phyloP scores from a whole-genome alignment of 2,329 filamentous ascomycete species.

The Cordyceps javanica region DNA sequence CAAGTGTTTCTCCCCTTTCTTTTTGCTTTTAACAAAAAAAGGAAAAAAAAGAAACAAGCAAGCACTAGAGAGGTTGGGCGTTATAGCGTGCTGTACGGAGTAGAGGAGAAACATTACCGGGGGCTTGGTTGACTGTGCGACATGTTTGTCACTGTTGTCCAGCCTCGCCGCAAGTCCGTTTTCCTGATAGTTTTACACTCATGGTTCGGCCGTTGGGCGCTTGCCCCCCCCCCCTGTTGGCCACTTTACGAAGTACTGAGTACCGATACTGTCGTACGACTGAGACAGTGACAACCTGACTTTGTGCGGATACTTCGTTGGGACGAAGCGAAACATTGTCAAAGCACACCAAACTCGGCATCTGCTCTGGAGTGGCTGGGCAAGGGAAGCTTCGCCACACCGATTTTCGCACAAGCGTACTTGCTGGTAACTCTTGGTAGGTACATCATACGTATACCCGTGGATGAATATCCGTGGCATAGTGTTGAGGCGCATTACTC shows the following conservation, averaged over 20 bases:
- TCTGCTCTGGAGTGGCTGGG: not conserved
- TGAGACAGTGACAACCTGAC: slow-evolving; percentile 8
- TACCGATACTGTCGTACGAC: not conserved
- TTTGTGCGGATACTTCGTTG: not conserved
- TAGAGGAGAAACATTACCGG: not conserved
- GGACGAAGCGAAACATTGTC: slow-evolving; percentile 6
- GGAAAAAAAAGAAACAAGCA: not conserved
- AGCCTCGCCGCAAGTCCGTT: not conserved
- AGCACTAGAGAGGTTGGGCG: not conserved
- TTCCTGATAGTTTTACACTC: not conserved
- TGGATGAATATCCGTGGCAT: not conserved
- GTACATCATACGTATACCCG: not conserved
- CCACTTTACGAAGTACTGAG: no score
- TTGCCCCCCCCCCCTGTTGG: no score
- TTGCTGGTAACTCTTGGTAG: no score
- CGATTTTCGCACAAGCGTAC: not conserved
- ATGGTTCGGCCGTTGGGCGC: not conserved
- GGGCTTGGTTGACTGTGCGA: not conserved
- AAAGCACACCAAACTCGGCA: slow-evolving; percentile 4
- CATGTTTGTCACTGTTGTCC: not conserved
- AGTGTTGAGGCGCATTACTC: not conserved
- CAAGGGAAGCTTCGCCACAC: not conserved
- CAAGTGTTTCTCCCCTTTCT: no score
- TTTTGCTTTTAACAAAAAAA: not conserved
- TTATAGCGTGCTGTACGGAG: not conserved